Percentiles rank a stretch among this genome's conserved stretches.
Conservation (phyloP, 352 stramenopile genomes). For the Phytopythium helicoides region DNA sequence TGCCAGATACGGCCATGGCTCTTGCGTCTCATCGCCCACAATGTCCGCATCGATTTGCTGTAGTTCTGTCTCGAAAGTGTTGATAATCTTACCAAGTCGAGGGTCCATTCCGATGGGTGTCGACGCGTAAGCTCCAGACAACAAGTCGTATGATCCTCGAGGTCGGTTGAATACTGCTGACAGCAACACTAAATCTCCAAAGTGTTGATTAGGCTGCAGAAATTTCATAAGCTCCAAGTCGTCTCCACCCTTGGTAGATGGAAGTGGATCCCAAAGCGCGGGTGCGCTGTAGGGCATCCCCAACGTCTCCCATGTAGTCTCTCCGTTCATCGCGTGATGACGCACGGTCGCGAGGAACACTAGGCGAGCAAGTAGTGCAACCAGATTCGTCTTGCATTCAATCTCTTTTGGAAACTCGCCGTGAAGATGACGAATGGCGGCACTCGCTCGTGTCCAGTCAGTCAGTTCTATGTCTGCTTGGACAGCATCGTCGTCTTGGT, state of each 20-base stretch:
- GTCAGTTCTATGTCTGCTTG: conserved; percentile 35
- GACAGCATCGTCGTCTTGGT: conserved; percentile 23
- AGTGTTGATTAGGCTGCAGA: conserved; percentile 17
- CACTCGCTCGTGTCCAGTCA: conserved; percentile 24
- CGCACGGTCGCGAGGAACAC: conserved; percentile 41
- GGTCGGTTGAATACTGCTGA: conserved; percentile 30
- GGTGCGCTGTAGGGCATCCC: conserved; percentile 39
- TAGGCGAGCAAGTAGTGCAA: conserved; percentile 25
- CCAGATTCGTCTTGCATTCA: conserved; percentile 9
- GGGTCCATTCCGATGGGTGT: too few species aligned
- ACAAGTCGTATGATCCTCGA: too few species aligned
- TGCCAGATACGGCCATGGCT: too few species aligned
- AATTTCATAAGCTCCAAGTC: conserved; percentile 28
- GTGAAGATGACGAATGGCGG: conserved; percentile 24
- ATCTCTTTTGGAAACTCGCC: conserved; percentile 6
- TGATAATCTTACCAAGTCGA: too few species aligned
- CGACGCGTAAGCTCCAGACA: too few species aligned
- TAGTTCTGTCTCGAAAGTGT: too few species aligned
- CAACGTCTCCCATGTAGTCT: conserved; percentile 37
- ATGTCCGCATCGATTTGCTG: too few species aligned
- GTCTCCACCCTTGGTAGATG: conserved; percentile 20
- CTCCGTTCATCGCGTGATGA: conserved; percentile 56
- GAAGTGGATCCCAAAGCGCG: conserved; percentile 41
- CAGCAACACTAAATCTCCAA: conserved; percentile 23
- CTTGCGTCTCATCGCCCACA: too few species aligned